Conservation (phyloP, 1,284 basidiomycete genomes). For the Heterobasidion annosum region DNA sequence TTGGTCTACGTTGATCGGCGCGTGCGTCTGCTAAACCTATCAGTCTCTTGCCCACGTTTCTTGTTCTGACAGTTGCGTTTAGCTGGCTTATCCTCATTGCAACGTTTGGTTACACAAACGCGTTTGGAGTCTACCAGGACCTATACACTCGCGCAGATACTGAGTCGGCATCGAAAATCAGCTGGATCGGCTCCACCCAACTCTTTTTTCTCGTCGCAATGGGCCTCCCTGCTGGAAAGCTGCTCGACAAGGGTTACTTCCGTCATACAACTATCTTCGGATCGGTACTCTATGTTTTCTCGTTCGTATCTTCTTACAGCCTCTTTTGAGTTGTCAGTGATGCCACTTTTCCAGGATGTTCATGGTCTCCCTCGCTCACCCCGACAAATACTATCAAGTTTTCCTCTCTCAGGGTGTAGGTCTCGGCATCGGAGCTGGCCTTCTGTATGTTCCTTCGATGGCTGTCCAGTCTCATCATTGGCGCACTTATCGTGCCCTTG, state of each 20-base stretch:
- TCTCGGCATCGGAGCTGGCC: slow-evolving; percentile 10
- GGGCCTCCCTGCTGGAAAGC: slow-evolving; percentile 21
- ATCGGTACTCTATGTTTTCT: slow-evolving; percentile 18
- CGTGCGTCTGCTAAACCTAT: not conserved
- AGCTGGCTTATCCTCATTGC: not conserved
- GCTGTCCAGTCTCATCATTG: slow-evolving; percentile 8
- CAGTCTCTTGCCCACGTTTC: no score
- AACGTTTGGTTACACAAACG: slow-evolving; percentile 1
- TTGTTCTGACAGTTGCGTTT: no score
- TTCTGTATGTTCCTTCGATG: slow-evolving; percentile 10
- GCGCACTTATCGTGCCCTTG: slow-evolving; percentile 2
- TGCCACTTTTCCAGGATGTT: slow-evolving; percentile 12
- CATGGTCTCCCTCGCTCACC: slow-evolving; percentile 22
- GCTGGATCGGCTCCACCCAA: slow-evolving; percentile 27
- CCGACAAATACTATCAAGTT: slow-evolving; percentile 25
- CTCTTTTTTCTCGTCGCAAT: slow-evolving; percentile 23
- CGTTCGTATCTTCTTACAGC: slow-evolving; percentile 4
- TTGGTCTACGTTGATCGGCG: not conserved
- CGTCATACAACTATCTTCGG: slow-evolving; percentile 19
- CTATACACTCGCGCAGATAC: slow-evolving; percentile 9
- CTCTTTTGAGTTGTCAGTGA: no score
- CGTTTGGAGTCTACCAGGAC: slow-evolving; percentile 16
- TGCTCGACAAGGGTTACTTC: slow-evolving; percentile 26
- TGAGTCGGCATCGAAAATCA: slow-evolving; percentile 14
- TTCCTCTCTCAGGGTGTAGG: slow-evolving; percentile 28